phyloP scores from a whole-genome alignment of 441 rosid species.

The Daphne laureola region DNA sequence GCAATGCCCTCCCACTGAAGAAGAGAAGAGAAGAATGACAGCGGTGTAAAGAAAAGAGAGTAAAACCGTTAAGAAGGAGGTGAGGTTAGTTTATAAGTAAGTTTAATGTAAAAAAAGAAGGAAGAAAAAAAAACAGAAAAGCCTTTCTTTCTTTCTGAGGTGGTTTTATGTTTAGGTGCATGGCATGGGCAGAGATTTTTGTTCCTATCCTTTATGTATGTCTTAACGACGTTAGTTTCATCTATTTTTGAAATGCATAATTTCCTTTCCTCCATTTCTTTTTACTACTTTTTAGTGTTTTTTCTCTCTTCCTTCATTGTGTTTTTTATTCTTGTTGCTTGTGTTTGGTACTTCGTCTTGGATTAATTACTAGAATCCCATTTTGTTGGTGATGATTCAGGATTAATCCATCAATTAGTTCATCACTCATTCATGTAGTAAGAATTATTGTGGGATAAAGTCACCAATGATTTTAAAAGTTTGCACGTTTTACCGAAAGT shows the following conservation, averaged over 20 bases:
- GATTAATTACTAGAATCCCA: too few species aligned
- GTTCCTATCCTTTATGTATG: conserved; percentile 15
- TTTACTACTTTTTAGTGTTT: too few species aligned
- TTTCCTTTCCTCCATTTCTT: conserved; percentile 11
- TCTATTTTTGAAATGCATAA: conserved; percentile 7
- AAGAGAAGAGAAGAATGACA: conserved; percentile 21
- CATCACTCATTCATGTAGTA: too few species aligned
- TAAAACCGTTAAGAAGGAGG: conserved; percentile 9
- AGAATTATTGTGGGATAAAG: too few species aligned
- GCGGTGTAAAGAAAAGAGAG: conserved; percentile 40
- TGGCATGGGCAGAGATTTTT: conserved; percentile 23
- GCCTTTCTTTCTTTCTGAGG: conserved; percentile 40
- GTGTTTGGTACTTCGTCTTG: too few species aligned
- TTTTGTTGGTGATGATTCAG: too few species aligned
- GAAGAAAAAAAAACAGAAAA: not conserved
- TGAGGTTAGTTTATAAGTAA: conserved; percentile 28
- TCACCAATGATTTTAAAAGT: too few species aligned
- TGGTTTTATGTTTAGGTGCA: conserved; percentile 42
- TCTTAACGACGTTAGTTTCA: conserved; percentile 16
- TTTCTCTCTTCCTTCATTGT: too few species aligned
- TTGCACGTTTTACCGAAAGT: too few species aligned
- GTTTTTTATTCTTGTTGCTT: not conserved
- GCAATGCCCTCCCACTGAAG: conserved; percentile 22
- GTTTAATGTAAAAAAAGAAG: conserved; percentile 34
- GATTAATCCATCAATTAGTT: too few species aligned